Evolutionary conservation across 2,329 filamentous ascomycete species (phyloP), one percentile per base, ranked within the genome.

Genomic region (Aureobasidium musti): DNA sequence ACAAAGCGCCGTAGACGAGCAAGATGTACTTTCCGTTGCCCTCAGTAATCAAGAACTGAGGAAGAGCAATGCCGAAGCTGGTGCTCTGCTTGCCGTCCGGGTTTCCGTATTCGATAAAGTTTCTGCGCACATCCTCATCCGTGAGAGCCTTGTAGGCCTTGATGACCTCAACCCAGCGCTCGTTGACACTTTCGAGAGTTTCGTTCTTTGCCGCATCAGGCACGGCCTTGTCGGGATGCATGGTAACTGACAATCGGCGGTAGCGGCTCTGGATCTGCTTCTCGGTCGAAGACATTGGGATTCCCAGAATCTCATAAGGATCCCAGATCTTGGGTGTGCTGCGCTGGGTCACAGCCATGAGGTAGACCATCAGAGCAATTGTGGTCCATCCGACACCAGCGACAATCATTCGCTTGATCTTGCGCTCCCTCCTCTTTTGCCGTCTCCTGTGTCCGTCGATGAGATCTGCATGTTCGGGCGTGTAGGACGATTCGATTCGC

Each of bases 61-160:
- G 95, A 53, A 99, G 85, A 53, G 94, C 95, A 71, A 99, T 99
- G 70, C 95, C 94, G 75, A 99, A 98, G 80, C 92, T 97, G 79
- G 93, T 95, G 77, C 92, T 94, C 81, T 99, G 95, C 84, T 97
- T 98, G 76, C 95, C 95, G 77, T 99, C 95, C 7, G 95, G 95
- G 78, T 99, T 92, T 66, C 95, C 95, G 74, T 90, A 99, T 78
- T 96, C 91, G 63, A 97, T 88, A 79, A 91, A 99, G 82, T 99
- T 99, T 80, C 96, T 96, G 75, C 95, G 91, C 68, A 98, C 86
- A 49, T 98, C 95, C 80, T 99, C 96, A 75, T 99, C 95, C 5
- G 96, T 99, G 57, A 99, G 86, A 3, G 95, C 90, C 80, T 99
- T 97, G 85, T 97, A 99, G 7, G 95, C 95, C 82, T 99, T 99